These are phyloP conservation scores for Suhomyces terraborum DNA, from an alignment of 1,139 yeast species.

Conservation along the genomic window DNA sequence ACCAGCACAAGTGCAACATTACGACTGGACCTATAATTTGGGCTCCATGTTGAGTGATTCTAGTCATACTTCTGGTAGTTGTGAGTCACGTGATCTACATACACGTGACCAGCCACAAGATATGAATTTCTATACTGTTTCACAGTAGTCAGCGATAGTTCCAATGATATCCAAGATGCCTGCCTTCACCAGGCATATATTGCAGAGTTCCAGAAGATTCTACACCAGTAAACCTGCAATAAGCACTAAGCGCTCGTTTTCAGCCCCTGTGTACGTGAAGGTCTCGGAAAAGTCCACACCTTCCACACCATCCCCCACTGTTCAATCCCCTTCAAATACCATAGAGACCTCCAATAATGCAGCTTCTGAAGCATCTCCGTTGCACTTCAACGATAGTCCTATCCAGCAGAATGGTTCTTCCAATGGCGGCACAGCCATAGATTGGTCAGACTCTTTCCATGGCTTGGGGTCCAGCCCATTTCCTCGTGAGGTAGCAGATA, in stretches of 20 bases:
- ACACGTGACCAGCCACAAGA: too few species aligned
- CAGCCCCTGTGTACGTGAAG: constrained; percentile 15
- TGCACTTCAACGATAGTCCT: constrained; percentile 28
- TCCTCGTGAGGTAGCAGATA: constrained; percentile 56
- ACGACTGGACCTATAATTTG: too few species aligned
- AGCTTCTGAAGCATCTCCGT: background rate
- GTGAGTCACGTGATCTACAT: too few species aligned
- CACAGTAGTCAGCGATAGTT: too few species aligned
- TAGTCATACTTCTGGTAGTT: too few species aligned
- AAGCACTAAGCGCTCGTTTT: constrained; percentile 8
- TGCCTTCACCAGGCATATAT: background rate
- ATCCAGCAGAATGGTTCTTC: constrained; percentile 3
- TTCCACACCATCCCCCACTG: background rate
- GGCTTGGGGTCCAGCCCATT: constrained; percentile 85
- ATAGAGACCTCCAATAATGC: background rate
- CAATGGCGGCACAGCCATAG: constrained; percentile 26
- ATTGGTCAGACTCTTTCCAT: constrained; percentile 78
- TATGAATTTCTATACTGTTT: too few species aligned
- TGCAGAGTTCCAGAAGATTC: constrained; percentile 3
- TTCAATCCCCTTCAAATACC: background rate
- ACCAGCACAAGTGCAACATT: too few species aligned
- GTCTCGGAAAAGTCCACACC: constrained; percentile 9
- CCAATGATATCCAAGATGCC: constrained; percentile 2
- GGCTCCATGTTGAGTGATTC: too few species aligned
- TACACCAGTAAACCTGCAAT: constrained; percentile 1